phyloP scores from a whole-genome alignment of 768 basidiomycete genomes.

The Lenzites betulinus region DNA sequence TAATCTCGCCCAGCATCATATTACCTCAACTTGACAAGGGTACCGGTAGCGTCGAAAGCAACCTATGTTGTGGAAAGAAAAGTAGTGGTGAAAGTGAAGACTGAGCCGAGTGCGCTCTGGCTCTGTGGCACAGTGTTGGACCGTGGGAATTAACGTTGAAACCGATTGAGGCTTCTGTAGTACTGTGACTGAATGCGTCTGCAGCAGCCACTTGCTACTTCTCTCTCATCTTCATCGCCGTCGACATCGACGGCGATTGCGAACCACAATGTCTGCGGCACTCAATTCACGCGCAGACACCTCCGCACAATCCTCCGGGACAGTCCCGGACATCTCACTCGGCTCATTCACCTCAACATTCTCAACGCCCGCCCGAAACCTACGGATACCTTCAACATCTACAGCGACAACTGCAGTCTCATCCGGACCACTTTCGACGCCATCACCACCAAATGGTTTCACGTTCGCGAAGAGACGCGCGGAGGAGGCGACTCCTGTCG shows the following conservation, averaged over 20 bases:
- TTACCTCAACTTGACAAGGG: no score
- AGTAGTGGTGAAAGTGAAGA: no score
- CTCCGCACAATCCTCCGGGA: conserved; percentile 45
- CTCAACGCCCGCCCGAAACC: conserved; percentile 50
- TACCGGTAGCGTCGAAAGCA: no score
- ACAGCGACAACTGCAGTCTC: conserved; percentile 55
- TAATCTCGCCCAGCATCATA: no score
- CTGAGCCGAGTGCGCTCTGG: no score
- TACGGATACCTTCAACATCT: conserved; percentile 51
- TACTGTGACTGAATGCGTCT: no score
- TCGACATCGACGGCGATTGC: background rate
- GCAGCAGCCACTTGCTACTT: background rate
- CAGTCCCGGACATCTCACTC: conserved; percentile 61
- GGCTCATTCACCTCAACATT: conserved; percentile 56
- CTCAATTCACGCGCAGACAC: conserved; percentile 42
- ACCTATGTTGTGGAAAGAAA: no score
- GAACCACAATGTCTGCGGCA: conserved; percentile 43
- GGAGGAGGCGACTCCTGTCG: conserved; percentile 44
- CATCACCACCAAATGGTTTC: conserved; percentile 45
- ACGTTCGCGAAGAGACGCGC: conserved; percentile 38
- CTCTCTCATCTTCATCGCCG: conserved; percentile 35
- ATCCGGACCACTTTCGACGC: conserved; percentile 51
- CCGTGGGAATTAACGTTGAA: no score
- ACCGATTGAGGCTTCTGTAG: no score
- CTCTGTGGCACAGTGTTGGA: no score